Evolutionary conservation across 2,329 filamentous ascomycete genomes (phyloP), one percentile per base, ranked within the genome.

Genomic region (Venturia aucupariae): DNA sequence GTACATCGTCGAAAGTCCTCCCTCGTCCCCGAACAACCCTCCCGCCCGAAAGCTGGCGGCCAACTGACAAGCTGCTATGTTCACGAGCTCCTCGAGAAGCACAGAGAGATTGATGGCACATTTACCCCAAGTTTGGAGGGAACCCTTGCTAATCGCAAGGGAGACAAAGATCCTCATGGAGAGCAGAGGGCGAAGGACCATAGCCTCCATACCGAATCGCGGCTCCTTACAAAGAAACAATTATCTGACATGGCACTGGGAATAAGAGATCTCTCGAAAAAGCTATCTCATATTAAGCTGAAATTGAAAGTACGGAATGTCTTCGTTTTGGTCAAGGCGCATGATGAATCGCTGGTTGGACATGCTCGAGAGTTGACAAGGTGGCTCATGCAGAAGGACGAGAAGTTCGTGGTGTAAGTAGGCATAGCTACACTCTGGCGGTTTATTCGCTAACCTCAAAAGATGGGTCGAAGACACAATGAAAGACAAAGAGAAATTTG

Each of bases 161-260:
- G 55, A 63, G 54, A 61, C 62, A 54, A 65, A 41, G 38, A 55
- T 19, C 41, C 61, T 27, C 44, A 60, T 27, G 80, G 80, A 67
- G 72, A 77, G 60, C 71, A 73, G 19, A 68, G 70, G 8, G 66
- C 71, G 38, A 64, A 44, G 7, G 71, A 71, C 35, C 59, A 67
- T 24, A 22, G 71, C 72, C 17, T 67, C 71, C 22, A 71, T 32
- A 78, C 81, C 22, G 80, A 86, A 65, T 87, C 85, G 66, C 84
- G 93, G n/a, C 84, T 97, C 61, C 81, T 97, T 69, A 97, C 92
- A 1, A 97, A 97, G 79, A 92, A 90, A 74, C 91, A 99, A 75
- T 81, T 99, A 51, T 92, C 89, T 17, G 94, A 97, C 71, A 97
- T 99, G 93, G 92, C 93, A 0, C 92, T 93, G 86, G 92, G 93